These are phyloP conservation scores for Dinochytrium kinnereticum DNA, from an alignment of 371 early-diverging fungal genomes.

Conservation along the genomic window DNA sequence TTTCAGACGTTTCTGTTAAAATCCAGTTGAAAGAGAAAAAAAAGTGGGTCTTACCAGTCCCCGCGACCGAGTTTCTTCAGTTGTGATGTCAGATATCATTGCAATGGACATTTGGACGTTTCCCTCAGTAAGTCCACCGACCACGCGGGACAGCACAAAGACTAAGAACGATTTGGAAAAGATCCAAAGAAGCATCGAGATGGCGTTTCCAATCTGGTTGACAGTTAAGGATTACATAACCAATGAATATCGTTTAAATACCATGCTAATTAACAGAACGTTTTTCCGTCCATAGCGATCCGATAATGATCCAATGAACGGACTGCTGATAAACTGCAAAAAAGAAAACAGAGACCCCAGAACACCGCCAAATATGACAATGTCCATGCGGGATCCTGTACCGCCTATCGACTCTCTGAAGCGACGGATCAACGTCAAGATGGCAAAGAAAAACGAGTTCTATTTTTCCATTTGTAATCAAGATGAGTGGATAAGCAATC, in stretches of 20 bases:
- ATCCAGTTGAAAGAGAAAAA: neutral
- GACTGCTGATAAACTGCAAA: constrained; percentile 89
- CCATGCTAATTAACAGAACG: constrained; percentile 86
- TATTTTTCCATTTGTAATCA: too few species aligned
- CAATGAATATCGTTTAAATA: too few species aligned
- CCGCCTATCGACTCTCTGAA: constrained; percentile 47
- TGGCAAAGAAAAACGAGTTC: constrained; percentile 41
- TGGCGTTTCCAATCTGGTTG: constrained; percentile 80
- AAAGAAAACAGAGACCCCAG: constrained; percentile 93
- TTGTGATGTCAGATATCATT: constrained; percentile 93
- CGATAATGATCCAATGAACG: constrained; percentile 80
- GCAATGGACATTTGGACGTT: constrained; percentile 96
- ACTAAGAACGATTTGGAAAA: constrained; percentile 79
- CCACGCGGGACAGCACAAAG: constrained; percentile 85
- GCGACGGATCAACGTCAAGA: constrained; percentile 27
- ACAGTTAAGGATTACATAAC: neutral
- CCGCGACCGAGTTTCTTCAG: constrained; percentile 72
- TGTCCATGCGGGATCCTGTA: constrained; percentile 60
- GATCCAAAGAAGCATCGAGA: constrained; percentile 87
- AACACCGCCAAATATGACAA: constrained; percentile 92
- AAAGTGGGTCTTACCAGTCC: constrained; percentile 62
- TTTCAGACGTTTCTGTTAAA: constrained; percentile 21
- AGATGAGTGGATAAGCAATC: too few species aligned
- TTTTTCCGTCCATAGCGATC: constrained; percentile 86
- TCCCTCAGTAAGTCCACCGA: constrained; percentile 95